phyloP scores from a whole-genome alignment of 2,329 filamentous ascomycete species.

The Nothophaeocryptopus gaeumannii region DNA sequence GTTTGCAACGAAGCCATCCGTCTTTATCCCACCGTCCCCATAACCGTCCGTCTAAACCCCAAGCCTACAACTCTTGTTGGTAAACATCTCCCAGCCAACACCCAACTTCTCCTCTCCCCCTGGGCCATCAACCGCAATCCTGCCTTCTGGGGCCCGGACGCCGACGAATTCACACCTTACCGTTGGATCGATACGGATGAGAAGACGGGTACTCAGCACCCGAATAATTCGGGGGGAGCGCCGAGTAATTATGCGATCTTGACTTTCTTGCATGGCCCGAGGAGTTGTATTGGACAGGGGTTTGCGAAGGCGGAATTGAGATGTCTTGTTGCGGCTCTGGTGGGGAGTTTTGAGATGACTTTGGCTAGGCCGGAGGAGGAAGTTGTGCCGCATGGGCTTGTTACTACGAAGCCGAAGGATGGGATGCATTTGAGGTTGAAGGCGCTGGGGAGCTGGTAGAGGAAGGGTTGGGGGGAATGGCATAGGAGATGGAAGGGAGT shows the following conservation, averaged over 20 bases:
- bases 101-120: constrained; percentile 38
- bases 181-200: constrained; percentile 44
- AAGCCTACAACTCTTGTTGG: constrained; percentile 42
- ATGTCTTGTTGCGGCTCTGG: constrained; percentile 30
- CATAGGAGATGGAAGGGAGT: too few species aligned
- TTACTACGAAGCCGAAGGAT: constrained; percentile 30
- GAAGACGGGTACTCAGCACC: constrained; percentile 27
- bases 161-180: constrained; percentile 44
- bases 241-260: constrained; percentile 49
- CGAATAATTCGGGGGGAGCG: constrained; percentile 65
- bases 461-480: too few species aligned
- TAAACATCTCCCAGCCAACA: constrained; percentile 40
- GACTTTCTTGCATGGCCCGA: constrained; percentile 55
- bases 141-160: constrained; percentile 42
- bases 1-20: constrained; percentile 47
- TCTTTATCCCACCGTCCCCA: constrained; percentile 48
- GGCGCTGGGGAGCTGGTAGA: constrained; percentile 21
- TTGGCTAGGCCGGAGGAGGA: constrained; percentile 27
- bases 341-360: constrained; percentile 27
- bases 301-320: constrained; percentile 57
- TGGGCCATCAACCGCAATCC: constrained; percentile 46
- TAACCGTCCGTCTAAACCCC: constrained; percentile 45
- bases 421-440: constrained; percentile 27
- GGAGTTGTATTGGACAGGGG: constrained; percentile 75
- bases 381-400: constrained; percentile 25